Base-by-base conservation (phyloP, 768 basidiomycete genomes). In the Mycena galopus region DNA sequence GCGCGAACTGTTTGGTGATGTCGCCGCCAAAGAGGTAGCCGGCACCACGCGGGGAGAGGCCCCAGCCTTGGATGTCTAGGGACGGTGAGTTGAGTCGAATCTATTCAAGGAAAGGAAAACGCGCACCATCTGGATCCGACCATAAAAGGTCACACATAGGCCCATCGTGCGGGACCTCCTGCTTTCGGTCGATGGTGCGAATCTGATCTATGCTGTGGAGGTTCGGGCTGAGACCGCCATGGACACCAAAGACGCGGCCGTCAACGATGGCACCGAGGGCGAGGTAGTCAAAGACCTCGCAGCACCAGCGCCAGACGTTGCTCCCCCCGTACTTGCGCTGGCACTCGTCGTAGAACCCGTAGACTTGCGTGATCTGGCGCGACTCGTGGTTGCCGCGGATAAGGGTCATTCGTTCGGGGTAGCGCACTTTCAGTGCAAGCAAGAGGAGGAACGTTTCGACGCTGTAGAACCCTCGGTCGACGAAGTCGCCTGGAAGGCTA, bases 81-180 rank as follows among this genome's bases (percentile, higher is more conserved):
- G 53, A 29, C 50, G 17, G 62, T n/a, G 39, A 16, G 25, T 8
- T n/a, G 39, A 23, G n/a, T 9, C 27, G 27, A 21, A 37, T 11
- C 8, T 14, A 47, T 27, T 32, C 42, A 51, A 50, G 58, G 32
- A 59, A 68, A 42, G 53, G 67, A 58, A 53, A 47, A 70, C 27
- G 79, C 88, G 75, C 67, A 96, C 96, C 97, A 81, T 99, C 97
- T 55, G 97, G 97, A 86, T 99, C 97, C 70, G 97, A 98, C 97
- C 97, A 99, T n/a, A 99, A 86, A 2, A 99, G 86, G 83, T 99
- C 97, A 79, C 97, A 99, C 97, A 99, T 98, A 10, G 96, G 92
- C 16, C 97, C 97, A 79, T 99, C 97, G 81, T 99, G 97, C 30
- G 97, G 97, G 27, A 99, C 97, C 80, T 99, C 97, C 81, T 97